Conservation (phyloP, 805 yeast species). For the Candida cerambycidarum region DNA sequence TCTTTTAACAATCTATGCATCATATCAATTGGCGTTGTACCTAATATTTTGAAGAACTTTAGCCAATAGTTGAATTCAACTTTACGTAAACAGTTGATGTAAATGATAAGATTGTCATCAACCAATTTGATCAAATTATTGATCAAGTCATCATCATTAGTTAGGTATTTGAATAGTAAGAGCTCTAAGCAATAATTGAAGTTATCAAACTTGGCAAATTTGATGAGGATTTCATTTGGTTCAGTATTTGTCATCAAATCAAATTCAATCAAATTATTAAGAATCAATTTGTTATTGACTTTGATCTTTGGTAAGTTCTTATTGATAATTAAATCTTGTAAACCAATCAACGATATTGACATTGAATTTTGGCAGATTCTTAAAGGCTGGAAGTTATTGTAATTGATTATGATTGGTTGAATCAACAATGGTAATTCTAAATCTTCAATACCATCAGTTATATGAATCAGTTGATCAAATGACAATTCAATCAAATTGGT, state of each 20-base stretch:
- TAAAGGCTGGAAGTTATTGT: conserved; percentile 25
- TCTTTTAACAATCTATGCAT: conserved; percentile 39
- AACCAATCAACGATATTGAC: conserved; percentile 42
- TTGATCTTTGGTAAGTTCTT: conserved; percentile 31
- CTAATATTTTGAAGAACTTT: conserved; percentile 42
- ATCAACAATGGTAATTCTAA: conserved; percentile 14
- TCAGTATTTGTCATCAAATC: conserved; percentile 36
- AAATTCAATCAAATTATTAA: conserved; percentile 48
- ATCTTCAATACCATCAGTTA: conserved; percentile 19
- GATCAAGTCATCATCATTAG: conserved; percentile 26
- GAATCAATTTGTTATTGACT: conserved; percentile 41
- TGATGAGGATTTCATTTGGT: conserved; percentile 27
- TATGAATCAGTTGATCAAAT: conserved; percentile 18
- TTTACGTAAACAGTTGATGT: conserved; percentile 56
- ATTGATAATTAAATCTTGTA: conserved; percentile 35
- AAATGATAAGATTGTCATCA: conserved; percentile 27
- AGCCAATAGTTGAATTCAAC: conserved; percentile 58
- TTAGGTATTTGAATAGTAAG: conserved; percentile 43
- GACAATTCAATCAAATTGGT: conserved; percentile 18
- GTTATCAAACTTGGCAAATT: conserved; percentile 41
- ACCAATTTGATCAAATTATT: conserved; percentile 12
- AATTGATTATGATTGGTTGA: conserved; percentile 28
- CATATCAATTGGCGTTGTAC: conserved; percentile 45
- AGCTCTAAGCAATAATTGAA: conserved; percentile 52
- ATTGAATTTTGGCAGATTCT: conserved; percentile 18